These are phyloP conservation scores for Stachybotrys echinatus DNA, from an alignment of 2,329 filamentous ascomycete genomes.

Conservation along the genomic window DNA sequence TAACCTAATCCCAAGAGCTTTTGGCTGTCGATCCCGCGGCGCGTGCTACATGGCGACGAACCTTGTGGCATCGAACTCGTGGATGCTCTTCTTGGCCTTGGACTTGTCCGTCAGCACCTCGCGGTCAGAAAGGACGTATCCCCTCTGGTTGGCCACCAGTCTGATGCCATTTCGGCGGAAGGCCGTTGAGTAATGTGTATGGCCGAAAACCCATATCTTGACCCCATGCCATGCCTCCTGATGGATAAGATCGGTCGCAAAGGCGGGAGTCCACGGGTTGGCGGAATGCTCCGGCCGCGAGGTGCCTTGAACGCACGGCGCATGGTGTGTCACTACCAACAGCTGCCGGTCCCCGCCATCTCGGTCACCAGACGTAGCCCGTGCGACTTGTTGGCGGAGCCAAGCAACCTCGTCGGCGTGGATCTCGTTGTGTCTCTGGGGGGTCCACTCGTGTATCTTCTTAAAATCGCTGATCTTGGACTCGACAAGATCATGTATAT, in stretches of 20 bases:
- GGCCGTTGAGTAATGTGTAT: constrained; percentile 43
- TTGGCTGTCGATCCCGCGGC: too few species aligned
- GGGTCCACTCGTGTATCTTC: constrained; percentile 33
- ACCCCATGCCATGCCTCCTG: constrained; percentile 31
- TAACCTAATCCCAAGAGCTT: too few species aligned
- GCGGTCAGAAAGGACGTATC: too few species aligned
- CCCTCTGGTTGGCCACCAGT: constrained; percentile 32
- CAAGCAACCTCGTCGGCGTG: constrained; percentile 35
- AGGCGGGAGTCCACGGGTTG: too few species aligned
- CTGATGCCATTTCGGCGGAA: constrained; percentile 19
- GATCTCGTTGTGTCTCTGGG: constrained; percentile 28
- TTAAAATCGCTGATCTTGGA: constrained; percentile 47
- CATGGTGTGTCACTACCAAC: constrained; percentile 33
- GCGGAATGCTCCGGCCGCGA: too few species aligned
- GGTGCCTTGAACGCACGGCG: constrained; percentile 27
- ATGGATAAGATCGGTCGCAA: too few species aligned
- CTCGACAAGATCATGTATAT: constrained; percentile 29
- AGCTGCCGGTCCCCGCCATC: constrained; percentile 26
- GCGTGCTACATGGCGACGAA: too few species aligned
- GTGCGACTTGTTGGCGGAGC: constrained; percentile 32
- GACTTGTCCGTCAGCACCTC: too few species aligned
- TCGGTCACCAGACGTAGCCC: constrained; percentile 18
- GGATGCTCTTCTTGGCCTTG: too few species aligned
- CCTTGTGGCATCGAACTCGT: too few species aligned
- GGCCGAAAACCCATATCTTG: constrained; percentile 41